Base-by-base conservation (phyloP, 2,329 filamentous ascomycete genomes). In the Exophiala bonariae region DNA sequence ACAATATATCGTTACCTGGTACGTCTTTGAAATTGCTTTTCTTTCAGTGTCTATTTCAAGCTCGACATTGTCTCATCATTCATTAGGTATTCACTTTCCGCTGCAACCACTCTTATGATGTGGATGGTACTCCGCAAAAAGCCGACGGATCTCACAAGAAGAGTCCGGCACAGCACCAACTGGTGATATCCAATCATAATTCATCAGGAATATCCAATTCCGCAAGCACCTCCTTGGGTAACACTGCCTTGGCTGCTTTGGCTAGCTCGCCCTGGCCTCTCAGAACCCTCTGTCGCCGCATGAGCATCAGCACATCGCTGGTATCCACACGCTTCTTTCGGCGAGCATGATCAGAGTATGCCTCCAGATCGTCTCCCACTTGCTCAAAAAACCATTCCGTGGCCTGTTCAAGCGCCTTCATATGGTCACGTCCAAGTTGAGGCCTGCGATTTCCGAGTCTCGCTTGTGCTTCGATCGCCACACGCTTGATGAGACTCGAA, bases 1-100 rank as follows among this genome's bases (percentile, higher is more conserved):
- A 55, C 93, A 97, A 75, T 99, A 99, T 70, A 99, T 99, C 59
- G 93, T 96, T 68, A 99, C 93, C 58, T 99, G 93, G 93, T 97
- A 81, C 63, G 83, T 70, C 23, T 6, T 26, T 6, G 23, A 6
- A 26, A 26, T 11, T 6, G 23, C 23, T 26, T 26, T 11, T 11
- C 23, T 26, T 26, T 26, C 23, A n/a, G n/a, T n/a, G 6, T 26
- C 23, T 26, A 26, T 26, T 26, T 26, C 23, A 11, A 26, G 23
- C 23, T 26, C 6, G 23, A 26, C 23, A 30, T 34, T 18, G 39
- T 32, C 14, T 18, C 14, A 38, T 17, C 26, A 26, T 26, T 50
- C 44, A 57, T 47, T 19, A 96, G 90, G 90, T 96, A 95, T 64
- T 88, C 87, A 54, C 79, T 95, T 55, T 86, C 83, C 47, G 68